Conservation (phyloP, 768 basidiomycete species). For the Agaricus subrufescens region DNA sequence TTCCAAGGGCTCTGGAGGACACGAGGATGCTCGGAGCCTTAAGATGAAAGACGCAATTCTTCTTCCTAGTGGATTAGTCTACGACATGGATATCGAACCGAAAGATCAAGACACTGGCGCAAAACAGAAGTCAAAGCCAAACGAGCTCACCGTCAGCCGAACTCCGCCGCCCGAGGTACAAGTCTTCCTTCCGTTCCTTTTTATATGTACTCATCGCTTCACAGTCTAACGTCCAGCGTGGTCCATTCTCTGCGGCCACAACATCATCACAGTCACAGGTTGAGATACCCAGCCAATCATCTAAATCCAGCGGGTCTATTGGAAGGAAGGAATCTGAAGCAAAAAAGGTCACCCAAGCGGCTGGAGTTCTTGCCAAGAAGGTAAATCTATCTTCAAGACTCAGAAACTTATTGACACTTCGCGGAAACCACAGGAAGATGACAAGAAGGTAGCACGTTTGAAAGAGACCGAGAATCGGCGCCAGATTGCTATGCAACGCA, state of each 20-base stretch:
- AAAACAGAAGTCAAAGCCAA: constrained; percentile 30
- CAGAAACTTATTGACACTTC: constrained; percentile 6
- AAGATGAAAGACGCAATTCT: background rate
- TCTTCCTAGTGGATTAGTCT: constrained; percentile 29
- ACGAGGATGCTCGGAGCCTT: constrained; percentile 2
- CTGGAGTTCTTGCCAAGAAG: constrained; percentile 85
- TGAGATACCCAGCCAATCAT: constrained; percentile 69
- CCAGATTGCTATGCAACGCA: constrained; percentile 65
- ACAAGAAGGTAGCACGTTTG: constrained; percentile 68
- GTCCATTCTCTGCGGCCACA: constrained; percentile 51
- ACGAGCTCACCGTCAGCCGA: constrained; percentile 36
- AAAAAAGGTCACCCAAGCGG: constrained; percentile 74
- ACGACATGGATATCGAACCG: constrained; percentile 31
- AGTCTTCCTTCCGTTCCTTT: constrained; percentile 13
- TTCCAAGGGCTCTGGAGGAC: constrained; percentile 12
- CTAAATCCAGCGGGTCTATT: constrained; percentile 57
- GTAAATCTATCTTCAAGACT: constrained; percentile 21
- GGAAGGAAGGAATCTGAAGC: constrained; percentile 76
- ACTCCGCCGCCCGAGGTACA: constrained; percentile 40
- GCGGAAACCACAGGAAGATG: constrained; percentile 87
- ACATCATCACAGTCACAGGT: constrained; percentile 43
- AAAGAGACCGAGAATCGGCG: constrained; percentile 83
- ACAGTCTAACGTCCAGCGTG: constrained; percentile 37
- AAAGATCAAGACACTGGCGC: constrained; percentile 30
- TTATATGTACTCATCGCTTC: constrained; percentile 14